Evolutionary conservation across 495 filamentous ascomycete species (phyloP).

Genomic region (Hypoxylon lenormandii): DNA sequence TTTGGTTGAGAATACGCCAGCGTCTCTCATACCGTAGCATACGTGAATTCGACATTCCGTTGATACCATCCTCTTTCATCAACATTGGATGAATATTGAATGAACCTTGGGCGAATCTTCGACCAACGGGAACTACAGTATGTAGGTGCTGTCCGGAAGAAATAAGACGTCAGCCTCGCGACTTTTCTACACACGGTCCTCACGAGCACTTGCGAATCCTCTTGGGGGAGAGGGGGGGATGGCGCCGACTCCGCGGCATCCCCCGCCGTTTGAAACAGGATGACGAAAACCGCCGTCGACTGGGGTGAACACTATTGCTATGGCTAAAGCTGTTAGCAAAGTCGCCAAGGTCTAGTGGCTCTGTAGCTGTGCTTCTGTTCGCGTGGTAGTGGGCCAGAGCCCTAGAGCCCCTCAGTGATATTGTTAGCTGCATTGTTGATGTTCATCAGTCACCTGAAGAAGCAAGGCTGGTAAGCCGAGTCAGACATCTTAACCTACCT

Average conservation of each 20-base stretch:
- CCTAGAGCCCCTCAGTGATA: constrained; percentile 27
- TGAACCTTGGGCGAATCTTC: background rate
- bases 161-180: constrained; percentile 31
- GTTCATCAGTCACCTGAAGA: constrained; percentile 32
- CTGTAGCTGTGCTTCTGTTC: constrained; percentile 14
- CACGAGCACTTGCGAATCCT: too few species aligned
- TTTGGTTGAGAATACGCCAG: constrained; percentile 10
- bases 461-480: constrained; percentile 27
- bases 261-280: constrained; percentile 34
- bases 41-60: constrained; percentile 13
- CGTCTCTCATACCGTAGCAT: constrained; percentile 18
- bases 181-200: constrained; percentile 19
- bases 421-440: constrained; percentile 36
- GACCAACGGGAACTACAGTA: constrained; percentile 10
- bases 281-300: constrained; percentile 40
- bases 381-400: constrained; percentile 39
- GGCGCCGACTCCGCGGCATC: constrained; percentile 36
- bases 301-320: constrained; percentile 18
- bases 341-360: constrained; percentile 30
- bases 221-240: constrained; percentile 2
- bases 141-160: background rate
- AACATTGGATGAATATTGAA: background rate
- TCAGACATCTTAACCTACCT: constrained; percentile 15
- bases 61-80: constrained; percentile 31
- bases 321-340: constrained; percentile 39